A percentile compares a stretch with the other conserved stretches of the same genome.
Conservation (phyloP, 768 basidiomycete species). For the Agaricus sinodeliciosus region DNA sequence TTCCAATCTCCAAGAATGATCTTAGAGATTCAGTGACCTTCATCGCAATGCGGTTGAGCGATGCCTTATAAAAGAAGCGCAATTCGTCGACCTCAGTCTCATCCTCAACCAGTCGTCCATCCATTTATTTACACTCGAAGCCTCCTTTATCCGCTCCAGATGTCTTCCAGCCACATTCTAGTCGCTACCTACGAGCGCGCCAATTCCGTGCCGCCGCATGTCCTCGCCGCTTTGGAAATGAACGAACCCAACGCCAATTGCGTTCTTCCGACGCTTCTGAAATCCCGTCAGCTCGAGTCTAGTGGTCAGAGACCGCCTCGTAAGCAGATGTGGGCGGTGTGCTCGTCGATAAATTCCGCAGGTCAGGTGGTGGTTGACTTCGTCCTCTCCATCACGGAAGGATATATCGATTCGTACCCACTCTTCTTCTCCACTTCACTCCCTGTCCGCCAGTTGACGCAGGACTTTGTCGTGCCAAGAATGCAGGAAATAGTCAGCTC, state of each 20-base stretch:
- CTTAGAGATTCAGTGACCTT: neutral
- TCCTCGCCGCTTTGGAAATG: slow-evolving; percentile 28
- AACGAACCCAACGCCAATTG: slow-evolving; percentile 35
- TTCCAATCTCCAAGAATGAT: neutral
- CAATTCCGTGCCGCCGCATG: slow-evolving; percentile 27
- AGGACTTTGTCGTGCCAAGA: slow-evolving; percentile 29
- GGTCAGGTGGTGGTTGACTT: slow-evolving; percentile 32
- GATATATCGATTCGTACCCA: slow-evolving; percentile 53
- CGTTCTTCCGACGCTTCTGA: slow-evolving; percentile 31
- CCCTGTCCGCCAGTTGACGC: slow-evolving; percentile 29
- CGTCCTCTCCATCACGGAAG: slow-evolving; percentile 54
- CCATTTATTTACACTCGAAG: neutral
- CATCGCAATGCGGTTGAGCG: neutral
- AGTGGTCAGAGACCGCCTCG: neutral
- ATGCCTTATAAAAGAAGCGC: neutral
- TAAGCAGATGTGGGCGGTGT: slow-evolving; percentile 2
- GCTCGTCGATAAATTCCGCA: neutral
- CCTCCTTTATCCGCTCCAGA: neutral
- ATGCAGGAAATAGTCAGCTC: slow-evolving; percentile 34
- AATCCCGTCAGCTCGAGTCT: slow-evolving; percentile 18
- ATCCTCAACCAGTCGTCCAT: neutral
- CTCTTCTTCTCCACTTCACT: slow-evolving; percentile 53
- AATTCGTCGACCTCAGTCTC: neutral
- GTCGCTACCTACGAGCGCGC: slow-evolving; percentile 22
- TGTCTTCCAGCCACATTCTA: slow-evolving; percentile 6